Percentiles rank a stretch among this genome's conserved stretches.
These are phyloP conservation scores for Fusarium praegraminearum DNA, from an alignment of 2,329 filamentous ascomycete genomes.

Conservation along the genomic window DNA sequence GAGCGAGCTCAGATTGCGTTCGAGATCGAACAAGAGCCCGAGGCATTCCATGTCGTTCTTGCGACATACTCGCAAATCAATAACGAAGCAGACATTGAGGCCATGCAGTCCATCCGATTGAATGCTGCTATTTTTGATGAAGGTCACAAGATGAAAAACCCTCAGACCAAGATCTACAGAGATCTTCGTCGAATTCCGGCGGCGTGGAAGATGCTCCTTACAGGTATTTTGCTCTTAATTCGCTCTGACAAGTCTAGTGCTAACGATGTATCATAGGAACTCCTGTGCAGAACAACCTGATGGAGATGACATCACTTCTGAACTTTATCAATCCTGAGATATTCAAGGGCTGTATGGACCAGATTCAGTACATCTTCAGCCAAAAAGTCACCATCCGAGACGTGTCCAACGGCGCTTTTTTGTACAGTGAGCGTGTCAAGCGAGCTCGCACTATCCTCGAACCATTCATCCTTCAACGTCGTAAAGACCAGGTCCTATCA, in stretches of 20 bases:
- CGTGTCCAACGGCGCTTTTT: constrained; percentile 80
- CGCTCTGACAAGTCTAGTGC: background rate
- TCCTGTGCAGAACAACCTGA: constrained; percentile 92
- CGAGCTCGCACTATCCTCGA: constrained; percentile 92
- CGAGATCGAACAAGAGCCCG: constrained; percentile 71
- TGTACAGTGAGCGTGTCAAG: constrained; percentile 88
- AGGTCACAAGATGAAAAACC: constrained; percentile 93
- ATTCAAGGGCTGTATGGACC: constrained; percentile 80
- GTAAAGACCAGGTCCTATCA: constrained; percentile 90
- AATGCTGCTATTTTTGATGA: constrained; percentile 86
- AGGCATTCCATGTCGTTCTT: constrained; percentile 72
- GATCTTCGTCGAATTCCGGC: constrained; percentile 82
- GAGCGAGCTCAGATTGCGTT: constrained; percentile 77
- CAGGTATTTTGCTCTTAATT: constrained; percentile 45
- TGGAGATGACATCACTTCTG: constrained; percentile 89
- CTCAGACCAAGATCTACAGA: constrained; percentile 82
- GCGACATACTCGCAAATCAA: constrained; percentile 71
- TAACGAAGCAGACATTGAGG: constrained; percentile 62
- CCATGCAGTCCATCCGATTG: constrained; percentile 62
- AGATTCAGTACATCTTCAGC: constrained; percentile 89
- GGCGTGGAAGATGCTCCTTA: constrained; percentile 84
- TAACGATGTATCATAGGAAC: constrained; percentile 74
- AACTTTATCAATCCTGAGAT: constrained; percentile 93
- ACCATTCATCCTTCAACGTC: constrained; percentile 92
- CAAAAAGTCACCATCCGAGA: constrained; percentile 89